These are phyloP conservation scores for Luzula sylvatica DNA, from an alignment of 176 grass and related monocot species.

Conservation along the genomic window DNA sequence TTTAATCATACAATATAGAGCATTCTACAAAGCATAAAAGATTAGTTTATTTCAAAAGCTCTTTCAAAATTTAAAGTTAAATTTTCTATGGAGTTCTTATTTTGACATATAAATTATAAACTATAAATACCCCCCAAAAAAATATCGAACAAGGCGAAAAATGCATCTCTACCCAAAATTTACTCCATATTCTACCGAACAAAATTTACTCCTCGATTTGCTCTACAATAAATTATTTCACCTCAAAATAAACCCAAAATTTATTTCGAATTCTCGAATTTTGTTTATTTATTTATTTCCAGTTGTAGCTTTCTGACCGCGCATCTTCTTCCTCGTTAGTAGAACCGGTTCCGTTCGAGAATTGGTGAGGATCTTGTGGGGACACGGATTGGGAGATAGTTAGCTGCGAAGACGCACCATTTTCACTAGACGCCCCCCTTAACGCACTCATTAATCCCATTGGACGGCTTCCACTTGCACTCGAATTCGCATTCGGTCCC, in stretches of 20 bases:
- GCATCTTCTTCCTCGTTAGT: constrained; percentile 53
- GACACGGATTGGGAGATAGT: constrained; percentile 61
- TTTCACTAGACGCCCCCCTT: constrained; percentile 22
- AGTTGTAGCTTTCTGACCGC: constrained; percentile 55
- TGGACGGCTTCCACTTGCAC: constrained; percentile 10
- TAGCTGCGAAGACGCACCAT: constrained; percentile 29
- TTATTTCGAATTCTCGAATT: not conserved
- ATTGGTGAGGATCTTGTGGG: constrained; percentile 55
- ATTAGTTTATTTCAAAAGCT: too few species aligned
- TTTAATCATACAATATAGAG: too few species aligned
- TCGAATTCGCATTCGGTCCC: constrained; percentile 9
- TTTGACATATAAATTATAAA: constrained; percentile 11
- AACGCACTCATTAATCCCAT: constrained; percentile 37
- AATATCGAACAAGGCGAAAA: constrained; percentile 41
- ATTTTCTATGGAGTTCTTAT: constrained; percentile 9
- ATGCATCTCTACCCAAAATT: constrained; percentile 44
- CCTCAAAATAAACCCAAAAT: constrained; percentile 30
- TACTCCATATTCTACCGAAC: constrained; percentile 27
- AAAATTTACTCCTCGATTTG: constrained; percentile 43
- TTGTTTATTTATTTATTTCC: constrained; percentile 29
- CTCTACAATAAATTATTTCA: constrained; percentile 32
- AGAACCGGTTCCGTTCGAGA: constrained; percentile 43
- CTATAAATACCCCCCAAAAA: not conserved
- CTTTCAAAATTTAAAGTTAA: too few species aligned
- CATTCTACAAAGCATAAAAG: too few species aligned